These are phyloP conservation scores for Cronartium ribicola DNA, from an alignment of 1,284 basidiomycete species.

Conservation along the genomic window DNA sequence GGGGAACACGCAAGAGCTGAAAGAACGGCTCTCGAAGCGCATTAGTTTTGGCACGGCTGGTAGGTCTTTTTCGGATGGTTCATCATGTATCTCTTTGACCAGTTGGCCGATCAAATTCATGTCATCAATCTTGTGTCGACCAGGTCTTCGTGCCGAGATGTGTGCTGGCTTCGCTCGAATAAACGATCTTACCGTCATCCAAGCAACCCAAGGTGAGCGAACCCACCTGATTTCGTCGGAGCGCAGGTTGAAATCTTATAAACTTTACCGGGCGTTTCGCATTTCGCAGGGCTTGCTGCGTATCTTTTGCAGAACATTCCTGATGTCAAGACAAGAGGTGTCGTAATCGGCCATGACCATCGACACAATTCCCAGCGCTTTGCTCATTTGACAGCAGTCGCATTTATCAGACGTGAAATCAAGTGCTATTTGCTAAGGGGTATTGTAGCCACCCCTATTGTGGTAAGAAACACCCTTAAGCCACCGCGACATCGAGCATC, in stretches of 20 bases:
- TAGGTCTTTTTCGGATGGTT: conserved; percentile 49
- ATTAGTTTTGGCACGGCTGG: conserved; percentile 83
- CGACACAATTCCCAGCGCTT: conserved; percentile 70
- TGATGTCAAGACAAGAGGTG: conserved; percentile 60
- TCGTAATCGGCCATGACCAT: conserved; percentile 75
- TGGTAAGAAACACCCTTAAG: conserved; percentile 47
- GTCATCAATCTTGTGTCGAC: neutral
- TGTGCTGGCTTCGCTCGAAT: conserved; percentile 77
- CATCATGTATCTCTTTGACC: neutral
- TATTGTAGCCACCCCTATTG: conserved; percentile 75
- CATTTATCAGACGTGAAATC: conserved; percentile 62
- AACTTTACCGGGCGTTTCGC: neutral
- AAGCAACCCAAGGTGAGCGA: conserved; percentile 66
- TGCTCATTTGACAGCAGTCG: conserved; percentile 67
- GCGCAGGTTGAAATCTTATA: conserved; percentile 8
- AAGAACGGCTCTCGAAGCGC: conserved; percentile 62
- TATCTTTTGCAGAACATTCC: conserved; percentile 62
- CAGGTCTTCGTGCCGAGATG: conserved; percentile 74
- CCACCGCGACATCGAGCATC: neutral
- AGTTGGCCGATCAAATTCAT: conserved; percentile 1
- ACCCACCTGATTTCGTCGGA: neutral
- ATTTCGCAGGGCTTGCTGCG: conserved; percentile 62
- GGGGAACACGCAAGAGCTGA: conserved; percentile 57
- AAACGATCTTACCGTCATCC: conserved; percentile 77
- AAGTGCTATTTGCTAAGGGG: conserved; percentile 67